Evolutionary conservation across 129 eudicot species (phyloP).

Genomic region (Dittrichia graveolens): DNA sequence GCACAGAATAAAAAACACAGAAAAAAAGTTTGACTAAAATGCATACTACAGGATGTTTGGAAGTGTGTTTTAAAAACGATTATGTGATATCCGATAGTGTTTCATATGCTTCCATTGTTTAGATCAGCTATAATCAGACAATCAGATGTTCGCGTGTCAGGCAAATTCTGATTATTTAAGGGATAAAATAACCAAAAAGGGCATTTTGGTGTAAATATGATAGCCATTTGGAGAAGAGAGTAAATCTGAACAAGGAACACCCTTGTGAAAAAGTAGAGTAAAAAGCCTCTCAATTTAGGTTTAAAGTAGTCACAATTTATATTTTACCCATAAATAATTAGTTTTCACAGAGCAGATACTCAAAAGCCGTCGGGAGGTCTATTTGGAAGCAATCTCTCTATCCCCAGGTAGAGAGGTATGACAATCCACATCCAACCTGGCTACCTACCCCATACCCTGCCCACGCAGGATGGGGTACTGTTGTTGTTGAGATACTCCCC

Average conservation of each 20-base stretch:
- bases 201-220: not conserved
- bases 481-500: too few species aligned
- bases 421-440: too few species aligned
- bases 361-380: not conserved
- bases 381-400: too few species aligned
- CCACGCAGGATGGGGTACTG: too few species aligned
- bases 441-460: too few species aligned
- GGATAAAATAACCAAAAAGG: not conserved
- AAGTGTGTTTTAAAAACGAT: not conserved
- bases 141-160: not conserved
- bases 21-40: not conserved
- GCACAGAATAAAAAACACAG: constrained; percentile 34
- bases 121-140: not conserved
- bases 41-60: not conserved
- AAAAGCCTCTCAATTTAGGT: too few species aligned
- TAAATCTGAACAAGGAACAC: too few species aligned
- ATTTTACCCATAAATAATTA: not conserved
- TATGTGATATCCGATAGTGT: not conserved
- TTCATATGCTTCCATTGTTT: not conserved
- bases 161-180: not conserved
- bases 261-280: too few species aligned
- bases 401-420: too few species aligned
- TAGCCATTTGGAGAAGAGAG: too few species aligned
- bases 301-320: too few species aligned
- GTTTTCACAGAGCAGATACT: not conserved